Evolutionary conservation across 768 basidiomycete species (phyloP).

Genomic region (Albatrellus ellisii): DNA sequence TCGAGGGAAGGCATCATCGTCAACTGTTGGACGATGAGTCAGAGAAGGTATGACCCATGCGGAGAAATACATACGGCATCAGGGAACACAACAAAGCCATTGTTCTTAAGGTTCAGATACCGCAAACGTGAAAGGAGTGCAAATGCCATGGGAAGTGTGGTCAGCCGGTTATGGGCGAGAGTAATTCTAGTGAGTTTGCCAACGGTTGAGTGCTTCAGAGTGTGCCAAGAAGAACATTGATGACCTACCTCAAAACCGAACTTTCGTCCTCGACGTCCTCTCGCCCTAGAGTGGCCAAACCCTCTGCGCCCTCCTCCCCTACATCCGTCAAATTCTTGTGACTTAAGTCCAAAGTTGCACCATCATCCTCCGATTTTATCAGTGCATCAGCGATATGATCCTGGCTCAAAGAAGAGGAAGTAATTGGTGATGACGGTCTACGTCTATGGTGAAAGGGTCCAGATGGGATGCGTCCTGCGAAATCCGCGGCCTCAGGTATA

Average conservation of each 20-base stretch:
- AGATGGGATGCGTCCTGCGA: constrained; percentile 2
- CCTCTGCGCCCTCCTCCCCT: constrained; percentile 58
- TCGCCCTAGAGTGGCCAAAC: constrained; percentile 52
- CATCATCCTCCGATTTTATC: constrained; percentile 55
- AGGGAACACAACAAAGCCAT: constrained; percentile 73
- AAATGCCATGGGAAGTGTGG: constrained; percentile 65
- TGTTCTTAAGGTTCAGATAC: constrained; percentile 82
- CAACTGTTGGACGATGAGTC: constrained; percentile 33
- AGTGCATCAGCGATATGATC: constrained; percentile 56
- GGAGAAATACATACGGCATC: constrained; percentile 52
- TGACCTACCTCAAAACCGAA: constrained; percentile 45
- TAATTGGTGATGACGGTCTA: constrained; percentile 15
- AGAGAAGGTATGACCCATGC: background rate
- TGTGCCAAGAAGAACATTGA: constrained; percentile 14
- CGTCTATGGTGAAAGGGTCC: constrained; percentile 7
- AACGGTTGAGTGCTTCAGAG: background rate
- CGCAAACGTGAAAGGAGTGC: constrained; percentile 57
- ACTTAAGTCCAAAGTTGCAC: constrained; percentile 75
- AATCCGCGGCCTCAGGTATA: constrained; percentile 2
- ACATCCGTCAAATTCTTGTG: constrained; percentile 70
- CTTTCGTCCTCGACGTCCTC: constrained; percentile 35
- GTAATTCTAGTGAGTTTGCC: constrained; percentile 46
- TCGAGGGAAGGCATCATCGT: constrained; percentile 80
- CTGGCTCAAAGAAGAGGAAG: constrained; percentile 34
- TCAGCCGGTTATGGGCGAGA: constrained; percentile 72